Conservation (phyloP, 2,329 filamentous ascomycete genomes). For the Pseudogymnoascus destructans region DNA sequence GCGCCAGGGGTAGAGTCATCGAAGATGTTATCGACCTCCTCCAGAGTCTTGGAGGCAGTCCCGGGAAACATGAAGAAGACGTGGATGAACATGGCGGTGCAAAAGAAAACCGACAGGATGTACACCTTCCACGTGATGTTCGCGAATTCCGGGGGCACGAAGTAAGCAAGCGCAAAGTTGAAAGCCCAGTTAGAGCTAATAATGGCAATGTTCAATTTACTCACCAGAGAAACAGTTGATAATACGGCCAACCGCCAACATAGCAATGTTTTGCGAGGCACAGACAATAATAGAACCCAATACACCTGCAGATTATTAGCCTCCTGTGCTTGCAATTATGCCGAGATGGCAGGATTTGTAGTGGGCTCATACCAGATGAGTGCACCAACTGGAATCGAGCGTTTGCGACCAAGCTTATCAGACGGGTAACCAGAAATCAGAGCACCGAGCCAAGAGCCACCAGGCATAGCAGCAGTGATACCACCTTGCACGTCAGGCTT, state of each 20-base stretch:
- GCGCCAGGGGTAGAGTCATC: constrained; percentile 34
- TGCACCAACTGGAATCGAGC: constrained; percentile 35
- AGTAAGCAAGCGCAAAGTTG: constrained; percentile 37
- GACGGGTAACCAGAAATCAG: constrained; percentile 45
- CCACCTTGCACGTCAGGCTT: constrained; percentile 40
- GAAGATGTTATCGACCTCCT: constrained; percentile 40
- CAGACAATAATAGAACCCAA: constrained; percentile 49
- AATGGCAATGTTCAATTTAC: neutral
- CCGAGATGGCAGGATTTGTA: neutral
- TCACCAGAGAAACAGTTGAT: constrained; percentile 44
- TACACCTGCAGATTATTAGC: constrained; percentile 34
- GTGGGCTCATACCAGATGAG: constrained; percentile 29
- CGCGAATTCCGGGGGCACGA: constrained; percentile 34
- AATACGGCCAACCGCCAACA: constrained; percentile 41
- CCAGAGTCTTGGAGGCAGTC: constrained; percentile 41
- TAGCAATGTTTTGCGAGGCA: constrained; percentile 42
- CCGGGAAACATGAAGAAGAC: constrained; percentile 44
- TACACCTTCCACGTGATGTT: constrained; percentile 40
- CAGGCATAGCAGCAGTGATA: constrained; percentile 59
- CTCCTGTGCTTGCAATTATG: constrained; percentile 8
- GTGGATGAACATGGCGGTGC: constrained; percentile 36
- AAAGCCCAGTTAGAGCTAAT: constrained; percentile 36
- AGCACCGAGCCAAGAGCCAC: constrained; percentile 54
- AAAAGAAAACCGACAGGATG: constrained; percentile 40
- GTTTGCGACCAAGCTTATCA: constrained; percentile 40